phyloP scores from a whole-genome alignment of 805 yeast species.

The Candida pseudofarinosa region DNA sequence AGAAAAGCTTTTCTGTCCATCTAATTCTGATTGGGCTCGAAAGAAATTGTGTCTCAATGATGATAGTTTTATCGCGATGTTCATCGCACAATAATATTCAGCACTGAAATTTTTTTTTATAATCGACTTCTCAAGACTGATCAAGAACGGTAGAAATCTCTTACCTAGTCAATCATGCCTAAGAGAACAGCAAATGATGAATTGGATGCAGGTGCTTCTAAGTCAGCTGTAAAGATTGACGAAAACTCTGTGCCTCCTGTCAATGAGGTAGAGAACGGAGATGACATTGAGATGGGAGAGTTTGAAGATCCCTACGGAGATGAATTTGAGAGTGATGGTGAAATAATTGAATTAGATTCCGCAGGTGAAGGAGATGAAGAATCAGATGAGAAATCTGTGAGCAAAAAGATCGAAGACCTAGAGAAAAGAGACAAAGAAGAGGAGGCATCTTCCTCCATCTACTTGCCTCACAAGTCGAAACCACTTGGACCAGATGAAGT shows the following conservation, averaged over 20 bases:
- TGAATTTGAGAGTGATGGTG: constrained; percentile 89
- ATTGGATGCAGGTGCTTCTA: constrained; percentile 12
- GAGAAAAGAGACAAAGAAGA: constrained; percentile 32
- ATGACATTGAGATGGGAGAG: constrained; percentile 68
- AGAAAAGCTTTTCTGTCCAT: constrained; percentile 64
- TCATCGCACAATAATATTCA: not conserved
- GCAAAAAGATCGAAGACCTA: constrained; percentile 32
- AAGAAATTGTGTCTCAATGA: not conserved
- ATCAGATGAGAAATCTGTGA: constrained; percentile 31
- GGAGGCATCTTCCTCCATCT: constrained; percentile 46
- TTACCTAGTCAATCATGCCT: constrained; percentile 33
- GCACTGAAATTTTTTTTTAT: not conserved
- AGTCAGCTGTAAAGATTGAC: constrained; percentile 32
- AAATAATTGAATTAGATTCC: constrained; percentile 73
- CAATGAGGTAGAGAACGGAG: constrained; percentile 18
- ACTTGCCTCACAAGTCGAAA: constrained; percentile 81
- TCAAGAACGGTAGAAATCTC: not conserved
- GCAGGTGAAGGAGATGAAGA: constrained; percentile 31
- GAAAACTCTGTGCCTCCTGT: constrained; percentile 39
- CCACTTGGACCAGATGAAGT: constrained; percentile 96
- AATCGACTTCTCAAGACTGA: not conserved
- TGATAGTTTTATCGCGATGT: not conserved
- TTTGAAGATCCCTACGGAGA: constrained; percentile 88
- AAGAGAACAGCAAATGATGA: constrained; percentile 46
- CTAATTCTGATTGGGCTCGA: not conserved